These are phyloP conservation scores for Xerocomus nothofagi DNA, from an alignment of 1,284 basidiomycete species.

Conservation along the genomic window DNA sequence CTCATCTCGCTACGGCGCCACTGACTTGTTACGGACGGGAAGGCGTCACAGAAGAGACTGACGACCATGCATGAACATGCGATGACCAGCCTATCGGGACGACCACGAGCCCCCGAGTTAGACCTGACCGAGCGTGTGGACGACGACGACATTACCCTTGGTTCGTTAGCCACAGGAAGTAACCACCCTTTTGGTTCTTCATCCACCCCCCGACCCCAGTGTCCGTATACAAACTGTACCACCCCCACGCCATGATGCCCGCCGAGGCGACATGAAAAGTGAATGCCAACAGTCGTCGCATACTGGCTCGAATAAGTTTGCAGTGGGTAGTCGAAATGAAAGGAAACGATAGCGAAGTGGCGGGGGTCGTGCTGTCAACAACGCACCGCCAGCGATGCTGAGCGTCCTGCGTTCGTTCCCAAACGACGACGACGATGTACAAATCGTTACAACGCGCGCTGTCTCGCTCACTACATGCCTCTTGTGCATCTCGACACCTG, in stretches of 20 bases:
- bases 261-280: slow-evolving; percentile 43
- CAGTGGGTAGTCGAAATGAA: neutral
- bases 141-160: slow-evolving; percentile 53
- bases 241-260: slow-evolving; percentile 51
- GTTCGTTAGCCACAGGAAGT: slow-evolving; percentile 73
- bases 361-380: neutral
- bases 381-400: no score
- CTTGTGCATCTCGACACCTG: slow-evolving; percentile 43
- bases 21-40: slow-evolving; percentile 26
- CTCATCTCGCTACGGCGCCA: neutral
- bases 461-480: slow-evolving; percentile 43
- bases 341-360: neutral
- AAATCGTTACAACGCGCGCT: neutral
- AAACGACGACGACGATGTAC: slow-evolving; percentile 1
- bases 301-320: no score
- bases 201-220: slow-evolving; percentile 33
- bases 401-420: no score
- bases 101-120: neutral
- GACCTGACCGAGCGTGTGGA: slow-evolving; percentile 12
- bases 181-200: slow-evolving; percentile 55
- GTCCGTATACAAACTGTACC: slow-evolving; percentile 14
- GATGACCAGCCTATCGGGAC: slow-evolving; percentile 17
- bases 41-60: slow-evolving; percentile 27
- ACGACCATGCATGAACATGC: slow-evolving; percentile 32
- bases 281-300: slow-evolving; percentile 15